phyloP scores from a whole-genome alignment of 768 basidiomycete species.

The Panaeolus cyanescens region DNA sequence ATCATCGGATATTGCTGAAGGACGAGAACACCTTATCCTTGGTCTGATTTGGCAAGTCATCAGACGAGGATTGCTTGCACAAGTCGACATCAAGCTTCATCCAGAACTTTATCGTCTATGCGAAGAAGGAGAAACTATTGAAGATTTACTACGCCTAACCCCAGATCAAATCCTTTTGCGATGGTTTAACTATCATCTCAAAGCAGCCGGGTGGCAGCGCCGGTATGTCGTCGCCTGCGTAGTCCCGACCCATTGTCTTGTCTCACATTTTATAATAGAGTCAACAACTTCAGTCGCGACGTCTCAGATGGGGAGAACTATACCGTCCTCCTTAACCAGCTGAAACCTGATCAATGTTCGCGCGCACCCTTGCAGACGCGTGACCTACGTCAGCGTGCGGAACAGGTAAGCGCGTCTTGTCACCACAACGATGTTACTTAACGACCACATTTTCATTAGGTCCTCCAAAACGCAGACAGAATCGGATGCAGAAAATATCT shows the following conservation, averaged over 20 bases:
- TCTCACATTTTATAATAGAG: conserved; percentile 49
- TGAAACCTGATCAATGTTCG: conserved; percentile 93
- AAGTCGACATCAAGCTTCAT: conserved; percentile 98
- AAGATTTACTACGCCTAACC: conserved; percentile 90
- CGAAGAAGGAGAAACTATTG: conserved; percentile 96
- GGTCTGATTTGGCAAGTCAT: conserved; percentile 99
- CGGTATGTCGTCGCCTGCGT: conserved; percentile 44
- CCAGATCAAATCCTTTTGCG: conserved; percentile 97
- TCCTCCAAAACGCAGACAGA: conserved; percentile 89
- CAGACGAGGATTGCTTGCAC: conserved; percentile 85
- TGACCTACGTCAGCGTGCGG: conserved; percentile 84
- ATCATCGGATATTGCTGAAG: conserved; percentile 87
- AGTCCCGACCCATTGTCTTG: background rate
- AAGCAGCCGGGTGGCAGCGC: conserved; percentile 89
- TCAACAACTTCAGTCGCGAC: conserved; percentile 97
- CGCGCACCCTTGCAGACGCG: conserved; percentile 85
- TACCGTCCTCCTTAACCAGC: conserved; percentile 92
- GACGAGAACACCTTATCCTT: conserved; percentile 93
- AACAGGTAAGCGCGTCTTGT: conserved; percentile 50
- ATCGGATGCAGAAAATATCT: conserved; percentile 98
- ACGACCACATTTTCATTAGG: conserved; percentile 33
- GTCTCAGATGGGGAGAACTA: conserved; percentile 99
- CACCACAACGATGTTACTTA: background rate
- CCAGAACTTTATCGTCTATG: conserved; percentile 95
- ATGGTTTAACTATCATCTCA: conserved; percentile 99